Base-by-base conservation (phyloP, 1,139 yeast species). In the Lodderomyces orthopsilosis region DNA sequence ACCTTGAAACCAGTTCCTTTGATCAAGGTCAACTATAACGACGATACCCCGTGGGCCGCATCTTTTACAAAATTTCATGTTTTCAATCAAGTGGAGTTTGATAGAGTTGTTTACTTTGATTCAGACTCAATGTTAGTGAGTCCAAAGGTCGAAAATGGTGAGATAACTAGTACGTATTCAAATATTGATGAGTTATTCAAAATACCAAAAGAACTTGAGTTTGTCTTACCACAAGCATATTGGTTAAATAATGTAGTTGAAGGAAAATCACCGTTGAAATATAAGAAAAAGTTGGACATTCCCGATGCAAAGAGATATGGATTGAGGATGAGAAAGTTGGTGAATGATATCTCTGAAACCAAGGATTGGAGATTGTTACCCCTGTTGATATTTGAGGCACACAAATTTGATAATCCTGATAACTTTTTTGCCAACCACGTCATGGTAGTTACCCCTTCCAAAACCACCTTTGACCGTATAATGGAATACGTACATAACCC, bases 41-140 rank as follows among this genome's bases (percentile, higher is more conserved):
- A 52, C 19, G 53, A 56, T 17, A 51, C 62, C 3, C 57, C 66
- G 34, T 81, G 85, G 85, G 53, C 64, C 2, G 65, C 72, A 8
- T 75, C 83, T 39, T 74, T 77, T 49, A 79, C 85, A 0, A 81
- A 81, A 51, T 61, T 81, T 33, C 68, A 73, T 47, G 69, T 78
- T 0, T 81, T 81, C 54, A 68, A 71, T 46, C 70, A 71, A 50
- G 63, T 67, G 1, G 71, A 77, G 35, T 83, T 68, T 40, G 68
- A 64, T 34, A 50, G 68, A 27, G 47, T 69, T 26, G 64, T 69
- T 4, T 68, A 58, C 45, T 67, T 69, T 49, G 80, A 75, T 54
- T 62, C 77, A 1, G 81, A 74, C 52, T 62, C 75, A 10, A 62
- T 67, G 61, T 49, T 75, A 15, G 41, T 54, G 9, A 49, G 54